phyloP scores from a whole-genome alignment of 2,329 filamentous ascomycete genomes.

The Aspergillus fischeri region DNA sequence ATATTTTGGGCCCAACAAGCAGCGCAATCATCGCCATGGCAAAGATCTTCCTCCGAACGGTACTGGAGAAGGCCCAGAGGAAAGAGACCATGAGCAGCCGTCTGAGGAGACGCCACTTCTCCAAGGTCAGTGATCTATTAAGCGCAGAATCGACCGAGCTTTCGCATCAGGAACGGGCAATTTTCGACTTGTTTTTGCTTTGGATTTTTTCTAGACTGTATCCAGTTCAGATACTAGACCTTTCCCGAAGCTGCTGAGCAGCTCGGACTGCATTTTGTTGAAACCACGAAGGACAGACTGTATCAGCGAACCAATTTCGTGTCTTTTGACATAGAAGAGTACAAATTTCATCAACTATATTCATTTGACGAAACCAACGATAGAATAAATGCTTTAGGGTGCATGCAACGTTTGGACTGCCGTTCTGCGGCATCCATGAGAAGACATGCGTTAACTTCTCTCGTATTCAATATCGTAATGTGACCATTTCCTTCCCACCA shows the following conservation, averaged over 20 bases:
- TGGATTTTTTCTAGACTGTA: not conserved
- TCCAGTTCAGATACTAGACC: too few species aligned
- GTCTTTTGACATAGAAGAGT: not conserved
- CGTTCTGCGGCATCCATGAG: not conserved
- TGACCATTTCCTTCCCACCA: not conserved
- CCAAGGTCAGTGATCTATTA: constrained; percentile 20
- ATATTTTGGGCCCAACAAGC: constrained; percentile 45
- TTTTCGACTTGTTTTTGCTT: not conserved
- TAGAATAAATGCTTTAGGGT: not conserved
- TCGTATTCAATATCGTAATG: constrained; percentile 16
- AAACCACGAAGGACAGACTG: not conserved
- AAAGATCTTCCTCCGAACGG: constrained; percentile 13
- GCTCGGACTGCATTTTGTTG: not conserved
- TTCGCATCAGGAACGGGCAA: not conserved
- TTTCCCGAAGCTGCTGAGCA: not conserved
- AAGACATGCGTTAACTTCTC: not conserved
- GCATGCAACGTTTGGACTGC: not conserved
- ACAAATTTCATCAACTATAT: not conserved
- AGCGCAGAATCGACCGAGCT: not conserved
- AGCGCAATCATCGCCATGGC: constrained; percentile 18
- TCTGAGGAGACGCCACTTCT: constrained; percentile 36
- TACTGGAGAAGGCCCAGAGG: constrained; percentile 8
- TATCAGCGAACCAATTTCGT: not conserved
- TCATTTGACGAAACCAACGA: not conserved
- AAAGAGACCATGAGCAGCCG: constrained; percentile 15